Percentiles rank a stretch among this genome's conserved stretches.
These are phyloP conservation scores for Xerocomellus intermedius DNA, from an alignment of 768 basidiomycete genomes.

Conservation along the genomic window DNA sequence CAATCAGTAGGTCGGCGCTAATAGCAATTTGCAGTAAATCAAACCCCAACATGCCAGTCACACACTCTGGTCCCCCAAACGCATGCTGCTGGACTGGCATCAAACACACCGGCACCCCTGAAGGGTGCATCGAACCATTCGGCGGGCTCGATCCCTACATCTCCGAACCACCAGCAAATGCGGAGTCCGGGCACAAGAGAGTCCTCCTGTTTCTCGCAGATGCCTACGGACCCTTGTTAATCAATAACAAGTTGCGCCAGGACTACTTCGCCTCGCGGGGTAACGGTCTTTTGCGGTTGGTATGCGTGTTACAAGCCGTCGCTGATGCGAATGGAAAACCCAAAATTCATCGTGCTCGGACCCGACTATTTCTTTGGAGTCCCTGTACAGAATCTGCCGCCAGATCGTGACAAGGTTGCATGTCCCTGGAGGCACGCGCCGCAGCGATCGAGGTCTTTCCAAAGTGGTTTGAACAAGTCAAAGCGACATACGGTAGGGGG, in stretches of 20 bases:
- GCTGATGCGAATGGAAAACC: background rate
- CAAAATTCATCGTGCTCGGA: slow-evolving; percentile 58
- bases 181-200: slow-evolving; percentile 32
- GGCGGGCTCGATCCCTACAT: slow-evolving; percentile 54
- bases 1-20: background rate
- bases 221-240: slow-evolving; percentile 52
- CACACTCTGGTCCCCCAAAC: slow-evolving; percentile 41
- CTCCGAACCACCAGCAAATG: slow-evolving; percentile 41
- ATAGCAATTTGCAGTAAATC: too few relatives aligned
- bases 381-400: slow-evolving; percentile 39
- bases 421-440: slow-evolving; percentile 40
- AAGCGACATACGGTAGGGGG: slow-evolving; percentile 42
- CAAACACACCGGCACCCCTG: slow-evolving; percentile 47
- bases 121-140: slow-evolving; percentile 43
- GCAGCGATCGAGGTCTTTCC: slow-evolving; percentile 42
- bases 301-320: background rate
- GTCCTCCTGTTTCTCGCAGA: slow-evolving; percentile 58
- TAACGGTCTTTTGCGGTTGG: slow-evolving; percentile 22
- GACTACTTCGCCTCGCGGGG: slow-evolving; percentile 61
- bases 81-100: slow-evolving; percentile 51
- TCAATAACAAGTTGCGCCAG: slow-evolving; percentile 57
- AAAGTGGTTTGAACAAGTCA: slow-evolving; percentile 50
- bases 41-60: background rate
- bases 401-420: slow-evolving; percentile 32
- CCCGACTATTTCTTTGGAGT: slow-evolving; percentile 64